Evolutionary conservation across 805 yeast genomes (phyloP).

Genomic region (Candida berthetii): DNA sequence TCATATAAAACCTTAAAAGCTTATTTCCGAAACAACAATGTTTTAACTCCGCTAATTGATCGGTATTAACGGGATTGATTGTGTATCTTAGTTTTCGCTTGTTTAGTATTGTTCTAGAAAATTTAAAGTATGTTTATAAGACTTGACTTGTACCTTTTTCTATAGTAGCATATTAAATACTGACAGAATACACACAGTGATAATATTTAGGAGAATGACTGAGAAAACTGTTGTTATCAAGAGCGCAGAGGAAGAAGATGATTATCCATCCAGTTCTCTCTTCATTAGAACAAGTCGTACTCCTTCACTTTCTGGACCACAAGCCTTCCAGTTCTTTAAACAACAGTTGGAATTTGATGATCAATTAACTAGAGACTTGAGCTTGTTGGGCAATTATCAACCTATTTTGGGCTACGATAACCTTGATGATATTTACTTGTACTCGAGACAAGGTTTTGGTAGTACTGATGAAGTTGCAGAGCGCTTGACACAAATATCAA

Average conservation of each 20-base stretch:
- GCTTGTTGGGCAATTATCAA: neutral
- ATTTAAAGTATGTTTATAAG: no score
- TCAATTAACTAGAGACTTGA: neutral
- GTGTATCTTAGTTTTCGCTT: no score
- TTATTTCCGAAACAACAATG: no score
- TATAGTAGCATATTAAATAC: no score
- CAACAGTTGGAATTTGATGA: neutral
- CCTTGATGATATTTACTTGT: neutral
- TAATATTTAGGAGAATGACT: neutral
- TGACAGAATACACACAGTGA: no score
- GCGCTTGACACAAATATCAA: neutral
- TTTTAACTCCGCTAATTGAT: no score
- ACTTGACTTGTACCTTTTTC: no score
- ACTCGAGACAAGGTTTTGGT: neutral
- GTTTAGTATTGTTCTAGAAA: no score
- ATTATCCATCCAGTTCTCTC: neutral
- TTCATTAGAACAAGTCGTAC: neutral
- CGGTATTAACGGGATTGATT: no score
- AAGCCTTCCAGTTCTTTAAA: neutral
- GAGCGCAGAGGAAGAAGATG: neutral
- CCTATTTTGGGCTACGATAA: neutral
- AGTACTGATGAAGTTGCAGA: neutral
- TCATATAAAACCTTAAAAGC: no score
- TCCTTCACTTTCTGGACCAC: neutral
- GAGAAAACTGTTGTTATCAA: neutral